Conservation (phyloP, 805 yeast genomes). For the Candida qinlingensis region DNA sequence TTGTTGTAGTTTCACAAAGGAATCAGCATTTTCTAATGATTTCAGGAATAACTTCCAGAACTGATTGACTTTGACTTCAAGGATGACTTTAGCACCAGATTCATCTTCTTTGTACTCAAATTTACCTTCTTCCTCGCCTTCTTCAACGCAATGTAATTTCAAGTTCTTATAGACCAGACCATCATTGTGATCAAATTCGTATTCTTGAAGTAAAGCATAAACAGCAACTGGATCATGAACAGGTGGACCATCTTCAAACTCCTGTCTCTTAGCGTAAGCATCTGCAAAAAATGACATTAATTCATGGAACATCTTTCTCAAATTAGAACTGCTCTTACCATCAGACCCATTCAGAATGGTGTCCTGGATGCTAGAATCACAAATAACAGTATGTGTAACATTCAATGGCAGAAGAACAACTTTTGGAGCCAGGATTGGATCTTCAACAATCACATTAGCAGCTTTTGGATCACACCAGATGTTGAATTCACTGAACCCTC, state of each 20-base stretch:
- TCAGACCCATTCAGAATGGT: conserved; percentile 31
- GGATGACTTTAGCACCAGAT: conserved; percentile 36
- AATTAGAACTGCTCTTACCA: conserved; percentile 26
- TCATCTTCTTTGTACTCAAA: conserved; percentile 12
- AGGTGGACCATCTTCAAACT: conserved; percentile 58
- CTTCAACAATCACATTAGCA: conserved; percentile 50
- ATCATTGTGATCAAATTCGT: conserved; percentile 18
- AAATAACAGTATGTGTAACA: conserved; percentile 61
- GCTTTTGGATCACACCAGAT: conserved; percentile 73
- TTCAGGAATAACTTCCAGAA: conserved; percentile 43
- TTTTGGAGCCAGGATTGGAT: conserved; percentile 38
- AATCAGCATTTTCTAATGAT: conserved; percentile 34
- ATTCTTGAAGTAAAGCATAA: conserved; percentile 42
- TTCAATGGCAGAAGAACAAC: conserved; percentile 60
- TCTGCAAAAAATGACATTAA: conserved; percentile 46
- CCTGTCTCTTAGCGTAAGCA: conserved; percentile 37
- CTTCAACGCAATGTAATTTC: conserved; percentile 13
- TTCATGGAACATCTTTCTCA: conserved; percentile 52
- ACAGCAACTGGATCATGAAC: conserved; percentile 79
- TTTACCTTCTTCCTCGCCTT: conserved; percentile 27
- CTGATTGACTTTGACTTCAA: conserved; percentile 32
- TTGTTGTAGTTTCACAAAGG: conserved; percentile 33
- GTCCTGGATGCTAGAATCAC: conserved; percentile 37
- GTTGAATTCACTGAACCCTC: conserved; percentile 66
- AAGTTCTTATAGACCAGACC: conserved; percentile 13